Conservation (phyloP, 1,139 yeast species). For the Wickerhamomyces sp. region DNA sequence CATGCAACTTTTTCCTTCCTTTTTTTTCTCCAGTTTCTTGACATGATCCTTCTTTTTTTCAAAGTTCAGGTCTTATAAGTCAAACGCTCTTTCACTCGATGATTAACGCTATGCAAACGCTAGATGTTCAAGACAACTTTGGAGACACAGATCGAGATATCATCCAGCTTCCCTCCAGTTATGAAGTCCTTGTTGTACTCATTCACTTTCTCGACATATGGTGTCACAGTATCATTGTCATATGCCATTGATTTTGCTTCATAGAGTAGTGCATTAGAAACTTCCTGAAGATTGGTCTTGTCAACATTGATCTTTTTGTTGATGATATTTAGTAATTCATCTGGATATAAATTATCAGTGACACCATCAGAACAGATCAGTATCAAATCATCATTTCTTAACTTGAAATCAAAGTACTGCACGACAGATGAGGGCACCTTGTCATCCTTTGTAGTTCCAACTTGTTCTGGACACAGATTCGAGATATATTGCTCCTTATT, state of each 20-base stretch:
- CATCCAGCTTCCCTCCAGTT: conserved; percentile 53
- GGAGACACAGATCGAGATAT: conserved; percentile 49
- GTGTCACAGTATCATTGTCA: conserved; percentile 51
- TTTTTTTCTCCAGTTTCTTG: too few relatives aligned
- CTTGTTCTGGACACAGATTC: conserved; percentile 49
- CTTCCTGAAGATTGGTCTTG: conserved; percentile 31
- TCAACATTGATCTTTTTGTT: conserved; percentile 28
- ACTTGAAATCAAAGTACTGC: conserved; percentile 39
- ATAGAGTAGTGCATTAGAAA: conserved; percentile 37
- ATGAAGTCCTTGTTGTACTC: conserved; percentile 30
- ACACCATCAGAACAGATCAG: conserved; percentile 52
- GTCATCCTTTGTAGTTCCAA: conserved; percentile 43
- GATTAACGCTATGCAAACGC: too few relatives aligned
- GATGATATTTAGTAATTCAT: conserved; percentile 39
- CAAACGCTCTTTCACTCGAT: too few relatives aligned
- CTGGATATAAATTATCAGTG: conserved; percentile 46
- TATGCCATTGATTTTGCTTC: conserved; percentile 48
- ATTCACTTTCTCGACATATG: conserved; percentile 49
- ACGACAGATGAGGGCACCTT: conserved; percentile 47
- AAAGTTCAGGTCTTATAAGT: too few relatives aligned
- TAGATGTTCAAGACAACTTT: conserved; percentile 28
- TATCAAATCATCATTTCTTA: conserved; percentile 39
- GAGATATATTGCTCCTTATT: conserved; percentile 47
- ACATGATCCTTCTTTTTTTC: too few relatives aligned
- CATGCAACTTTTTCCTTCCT: too few relatives aligned